Conservation (phyloP, 2,329 filamentous ascomycete species). For the Karstenula rhodostoma region DNA sequence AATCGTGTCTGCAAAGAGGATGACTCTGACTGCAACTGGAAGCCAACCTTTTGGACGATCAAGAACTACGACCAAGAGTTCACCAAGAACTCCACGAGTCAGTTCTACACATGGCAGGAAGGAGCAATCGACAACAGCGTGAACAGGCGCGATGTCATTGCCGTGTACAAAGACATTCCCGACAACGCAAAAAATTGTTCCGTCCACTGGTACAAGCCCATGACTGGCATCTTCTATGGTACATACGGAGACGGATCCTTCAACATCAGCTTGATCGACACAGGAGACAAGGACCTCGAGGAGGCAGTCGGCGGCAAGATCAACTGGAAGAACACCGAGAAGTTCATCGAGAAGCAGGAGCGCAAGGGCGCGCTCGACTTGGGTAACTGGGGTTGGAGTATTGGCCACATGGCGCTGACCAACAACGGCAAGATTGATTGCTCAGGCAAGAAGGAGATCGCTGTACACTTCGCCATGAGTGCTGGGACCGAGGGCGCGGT, state of each 20-base stretch:
- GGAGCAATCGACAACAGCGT: neutral
- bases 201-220: constrained; percentile 2
- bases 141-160: constrained; percentile 4
- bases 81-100: neutral
- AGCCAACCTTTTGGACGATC: neutral
- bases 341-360: neutral
- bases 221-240: constrained; percentile 7
- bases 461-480: constrained; percentile 3
- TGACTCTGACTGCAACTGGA: constrained; percentile 11
- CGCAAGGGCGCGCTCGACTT: neutral
- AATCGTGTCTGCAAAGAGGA: constrained; percentile 3
- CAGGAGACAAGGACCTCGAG: constrained; percentile 4
- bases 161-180: constrained; percentile 3
- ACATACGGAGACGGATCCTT: neutral
- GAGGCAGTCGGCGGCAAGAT: constrained; percentile 5
- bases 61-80: constrained; percentile 10
- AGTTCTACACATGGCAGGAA: constrained; percentile 4
- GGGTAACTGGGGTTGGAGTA: constrained; percentile 4
- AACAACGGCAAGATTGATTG: neutral
- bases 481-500: neutral
- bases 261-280: constrained; percentile 6
- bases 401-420: neutral
- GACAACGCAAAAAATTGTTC: neutral
- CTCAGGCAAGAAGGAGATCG: neutral
- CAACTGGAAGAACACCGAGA: constrained; percentile 7